phyloP scores from a whole-genome alignment of 768 basidiomycete species.

The Rhizopogon salebrosus region DNA sequence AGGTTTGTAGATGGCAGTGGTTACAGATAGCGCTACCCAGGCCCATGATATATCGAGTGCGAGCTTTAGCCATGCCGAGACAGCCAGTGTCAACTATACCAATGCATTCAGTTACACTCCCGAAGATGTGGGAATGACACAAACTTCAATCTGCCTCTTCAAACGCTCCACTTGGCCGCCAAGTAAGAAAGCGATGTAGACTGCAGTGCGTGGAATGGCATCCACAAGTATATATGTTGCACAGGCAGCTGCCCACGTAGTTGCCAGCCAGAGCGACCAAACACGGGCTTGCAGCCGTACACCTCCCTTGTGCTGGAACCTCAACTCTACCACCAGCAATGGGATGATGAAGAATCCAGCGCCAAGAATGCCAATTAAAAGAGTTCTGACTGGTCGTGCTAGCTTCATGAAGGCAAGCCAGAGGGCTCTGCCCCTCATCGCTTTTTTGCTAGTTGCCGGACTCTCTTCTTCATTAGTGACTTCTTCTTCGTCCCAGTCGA shows the following conservation, averaged over 20 bases:
- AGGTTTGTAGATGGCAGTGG: slow-evolving; percentile 53
- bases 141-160: slow-evolving; percentile 65
- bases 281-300: slow-evolving; percentile 53
- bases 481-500: slow-evolving; percentile 70
- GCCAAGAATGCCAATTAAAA: slow-evolving; percentile 56
- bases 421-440: slow-evolving; percentile 56
- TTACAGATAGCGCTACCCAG: slow-evolving; percentile 69
- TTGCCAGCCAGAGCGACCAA: slow-evolving; percentile 65
- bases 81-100: slow-evolving; percentile 56
- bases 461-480: slow-evolving; percentile 25
- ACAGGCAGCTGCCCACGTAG: slow-evolving; percentile 60
- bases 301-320: slow-evolving; percentile 41
- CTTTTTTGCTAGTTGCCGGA: slow-evolving; percentile 31
- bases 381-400: slow-evolving; percentile 50
- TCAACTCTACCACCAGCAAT: slow-evolving; percentile 60
- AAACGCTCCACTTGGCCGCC: slow-evolving; percentile 62
- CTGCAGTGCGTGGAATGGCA: slow-evolving; percentile 49
- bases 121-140: slow-evolving; percentile 5
- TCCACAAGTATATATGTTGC: slow-evolving; percentile 62
- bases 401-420: slow-evolving; percentile 67
- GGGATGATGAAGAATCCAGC: slow-evolving; percentile 64
- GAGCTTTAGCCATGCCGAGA: slow-evolving; percentile 68
- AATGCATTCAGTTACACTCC: not conserved
- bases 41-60: slow-evolving; percentile 62
- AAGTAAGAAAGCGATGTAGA: slow-evolving; percentile 47